Conservation (phyloP, 108 stramenopile genomes). For the Pseudonitzschia multiseries region DNA sequence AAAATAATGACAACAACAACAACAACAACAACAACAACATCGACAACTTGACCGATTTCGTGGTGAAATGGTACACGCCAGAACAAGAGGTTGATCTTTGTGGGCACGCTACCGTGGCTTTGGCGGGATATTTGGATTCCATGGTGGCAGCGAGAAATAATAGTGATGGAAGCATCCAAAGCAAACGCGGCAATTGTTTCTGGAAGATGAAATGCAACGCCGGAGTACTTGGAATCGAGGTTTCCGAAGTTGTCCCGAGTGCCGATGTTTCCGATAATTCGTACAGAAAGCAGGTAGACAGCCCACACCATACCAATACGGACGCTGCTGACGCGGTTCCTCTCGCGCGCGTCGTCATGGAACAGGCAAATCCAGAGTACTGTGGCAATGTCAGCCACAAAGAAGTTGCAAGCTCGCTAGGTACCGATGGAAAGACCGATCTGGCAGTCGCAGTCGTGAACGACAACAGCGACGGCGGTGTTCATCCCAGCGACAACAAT, state of each 20-base stretch:
- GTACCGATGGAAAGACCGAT: background rate
- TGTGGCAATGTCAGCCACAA: background rate
- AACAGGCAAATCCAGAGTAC: background rate
- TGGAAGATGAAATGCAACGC: conserved; percentile 5
- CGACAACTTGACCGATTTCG: background rate
- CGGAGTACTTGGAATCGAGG: conserved; percentile 3
- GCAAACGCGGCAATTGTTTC: background rate
- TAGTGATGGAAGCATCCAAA: background rate
- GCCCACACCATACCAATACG: background rate
- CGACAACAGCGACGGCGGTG: background rate
- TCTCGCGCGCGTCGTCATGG: conserved; percentile 2
- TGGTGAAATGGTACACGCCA: conserved; percentile 1
- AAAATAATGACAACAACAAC: background rate
- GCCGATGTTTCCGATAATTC: background rate
- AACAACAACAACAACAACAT: background rate
- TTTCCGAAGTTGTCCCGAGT: background rate
- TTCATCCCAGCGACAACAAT: background rate
- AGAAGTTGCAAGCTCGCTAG: background rate
- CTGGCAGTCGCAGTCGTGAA: background rate
- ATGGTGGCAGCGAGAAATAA: background rate
- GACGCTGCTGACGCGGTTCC: background rate
- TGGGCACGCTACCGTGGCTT: background rate
- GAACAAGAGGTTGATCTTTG: conserved; percentile 1
- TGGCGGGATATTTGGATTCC: background rate
- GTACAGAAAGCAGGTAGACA: too few relatives aligned